Percentiles rank a stretch among this genome's conserved stretches.
These are phyloP conservation scores for Apiospora marii DNA, from an alignment of 2,329 filamentous ascomycete species.

Conservation along the genomic window DNA sequence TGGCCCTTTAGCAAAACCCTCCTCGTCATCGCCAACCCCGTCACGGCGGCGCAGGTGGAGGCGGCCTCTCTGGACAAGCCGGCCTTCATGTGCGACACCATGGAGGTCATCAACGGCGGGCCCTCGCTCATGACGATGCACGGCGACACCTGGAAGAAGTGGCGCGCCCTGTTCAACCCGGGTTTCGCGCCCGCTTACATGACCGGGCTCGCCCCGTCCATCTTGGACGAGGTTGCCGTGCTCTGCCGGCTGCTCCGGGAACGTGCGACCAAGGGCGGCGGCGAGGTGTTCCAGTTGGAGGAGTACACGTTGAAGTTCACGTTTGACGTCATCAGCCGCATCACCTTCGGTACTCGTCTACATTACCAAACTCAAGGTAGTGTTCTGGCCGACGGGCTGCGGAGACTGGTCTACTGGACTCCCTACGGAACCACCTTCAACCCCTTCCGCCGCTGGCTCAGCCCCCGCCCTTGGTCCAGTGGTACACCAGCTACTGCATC, in stretches of 20 bases:
- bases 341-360: slow-evolving; percentile 35
- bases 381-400: slow-evolving; percentile 32
- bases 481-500: slow-evolving; percentile 34
- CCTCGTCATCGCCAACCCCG: slow-evolving; percentile 30
- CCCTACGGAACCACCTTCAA: slow-evolving; percentile 34
- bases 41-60: slow-evolving; percentile 32
- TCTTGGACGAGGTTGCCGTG: slow-evolving; percentile 33
- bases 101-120: slow-evolving; percentile 45
- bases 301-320: slow-evolving; percentile 36
- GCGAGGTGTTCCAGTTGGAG: slow-evolving; percentile 34
- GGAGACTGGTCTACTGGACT: slow-evolving; percentile 33
- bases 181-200: slow-evolving; percentile 35
- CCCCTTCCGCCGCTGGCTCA: slow-evolving; percentile 33
- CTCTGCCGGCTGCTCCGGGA: slow-evolving; percentile 31
- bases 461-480: slow-evolving; percentile 32
- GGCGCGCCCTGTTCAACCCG: slow-evolving; percentile 34
- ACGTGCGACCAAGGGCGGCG: slow-evolving; percentile 24
- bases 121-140: slow-evolving; percentile 55
- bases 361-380: slow-evolving; percentile 35
- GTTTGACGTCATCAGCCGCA: slow-evolving; percentile 35
- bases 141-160: slow-evolving; percentile 40
- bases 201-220: slow-evolving; percentile 30
- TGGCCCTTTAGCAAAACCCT: slow-evolving; percentile 35
- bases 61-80: slow-evolving; percentile 33
- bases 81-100: slow-evolving; percentile 25